These are phyloP conservation scores for Fagopyrum homotropicum DNA, from an alignment of 148 eudicot species.

Conservation along the genomic window DNA sequence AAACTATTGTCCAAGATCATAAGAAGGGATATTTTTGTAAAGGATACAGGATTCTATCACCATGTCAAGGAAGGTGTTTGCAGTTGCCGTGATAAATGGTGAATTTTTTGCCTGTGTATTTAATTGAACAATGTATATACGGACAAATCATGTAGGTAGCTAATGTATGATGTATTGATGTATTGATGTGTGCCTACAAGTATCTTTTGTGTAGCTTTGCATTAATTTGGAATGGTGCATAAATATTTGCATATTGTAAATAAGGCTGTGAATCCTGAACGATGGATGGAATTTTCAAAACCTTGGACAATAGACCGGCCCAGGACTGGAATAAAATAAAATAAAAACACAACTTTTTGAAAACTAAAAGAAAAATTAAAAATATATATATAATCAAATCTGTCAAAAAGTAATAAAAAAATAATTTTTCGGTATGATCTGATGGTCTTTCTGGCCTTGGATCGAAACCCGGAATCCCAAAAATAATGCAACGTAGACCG, in stretches of 20 bases:
- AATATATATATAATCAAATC: no score
- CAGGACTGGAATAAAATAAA: no score
- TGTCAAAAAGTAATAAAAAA: no score
- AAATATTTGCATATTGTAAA: neutral
- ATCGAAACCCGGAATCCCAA: no score
- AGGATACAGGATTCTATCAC: slow-evolving; percentile 29
- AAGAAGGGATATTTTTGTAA: slow-evolving; percentile 24
- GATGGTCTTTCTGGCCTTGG: no score
- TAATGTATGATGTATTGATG: neutral
- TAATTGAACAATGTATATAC: neutral
- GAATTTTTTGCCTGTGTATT: neutral
- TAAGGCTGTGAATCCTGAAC: neutral
- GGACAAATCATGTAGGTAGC: neutral
- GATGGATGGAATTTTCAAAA: no score
- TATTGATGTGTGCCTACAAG: neutral
- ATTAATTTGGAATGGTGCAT: neutral
- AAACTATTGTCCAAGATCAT: slow-evolving; percentile 19
- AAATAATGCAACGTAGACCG: no score
- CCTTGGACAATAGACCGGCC: no score
- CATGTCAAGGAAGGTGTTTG: slow-evolving; percentile 29
- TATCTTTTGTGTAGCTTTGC: neutral
- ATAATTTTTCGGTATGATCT: no score
- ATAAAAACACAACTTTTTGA: no score
- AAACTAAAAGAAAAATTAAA: no score
- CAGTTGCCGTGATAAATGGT: slow-evolving; percentile 29